Conservation (phyloP, 1,284 basidiomycete genomes). For the Vanrija sp. region DNA sequence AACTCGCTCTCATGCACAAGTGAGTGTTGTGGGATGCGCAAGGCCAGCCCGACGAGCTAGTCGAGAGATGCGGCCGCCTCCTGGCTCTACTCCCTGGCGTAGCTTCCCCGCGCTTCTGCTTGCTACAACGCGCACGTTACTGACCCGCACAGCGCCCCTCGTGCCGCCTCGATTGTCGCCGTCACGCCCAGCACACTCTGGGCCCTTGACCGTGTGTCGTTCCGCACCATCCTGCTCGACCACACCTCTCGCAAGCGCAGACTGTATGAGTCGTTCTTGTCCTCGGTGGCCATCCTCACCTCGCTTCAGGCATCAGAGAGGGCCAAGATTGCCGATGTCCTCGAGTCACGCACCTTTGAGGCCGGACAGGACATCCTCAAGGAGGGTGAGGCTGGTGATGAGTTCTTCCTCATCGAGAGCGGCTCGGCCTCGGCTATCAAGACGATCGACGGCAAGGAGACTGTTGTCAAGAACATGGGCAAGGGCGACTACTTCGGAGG, state of each 20-base stretch:
- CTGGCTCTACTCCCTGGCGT: neutral
- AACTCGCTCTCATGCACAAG: conserved; percentile 97
- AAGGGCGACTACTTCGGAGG: conserved; percentile 99
- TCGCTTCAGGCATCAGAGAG: conserved; percentile 81
- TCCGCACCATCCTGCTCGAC: conserved; percentile 95
- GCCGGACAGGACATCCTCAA: conserved; percentile 82
- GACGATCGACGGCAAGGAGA: conserved; percentile 61
- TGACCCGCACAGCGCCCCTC: conserved; percentile 60
- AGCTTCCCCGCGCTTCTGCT: neutral
- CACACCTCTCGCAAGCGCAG: conserved; percentile 77
- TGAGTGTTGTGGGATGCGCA: conserved; percentile 21
- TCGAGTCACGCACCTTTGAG: conserved; percentile 75
- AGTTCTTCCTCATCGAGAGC: conserved; percentile 95
- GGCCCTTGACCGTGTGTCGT: conserved; percentile 94
- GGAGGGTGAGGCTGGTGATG: conserved; percentile 92
- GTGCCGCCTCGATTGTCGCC: conserved; percentile 88
- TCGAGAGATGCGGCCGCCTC: too few species aligned
- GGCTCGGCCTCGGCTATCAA: conserved; percentile 87
- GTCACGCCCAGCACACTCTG: conserved; percentile 81
- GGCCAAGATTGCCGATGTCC: conserved; percentile 94
- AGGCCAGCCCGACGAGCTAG: too few species aligned
- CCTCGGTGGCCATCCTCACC: conserved; percentile 82
- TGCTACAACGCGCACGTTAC: neutral
- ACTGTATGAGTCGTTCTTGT: conserved; percentile 93
- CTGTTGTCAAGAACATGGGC: conserved; percentile 67